Conservation (phyloP, 2,329 filamentous ascomycete genomes). For the Cladosporium sp. region DNA sequence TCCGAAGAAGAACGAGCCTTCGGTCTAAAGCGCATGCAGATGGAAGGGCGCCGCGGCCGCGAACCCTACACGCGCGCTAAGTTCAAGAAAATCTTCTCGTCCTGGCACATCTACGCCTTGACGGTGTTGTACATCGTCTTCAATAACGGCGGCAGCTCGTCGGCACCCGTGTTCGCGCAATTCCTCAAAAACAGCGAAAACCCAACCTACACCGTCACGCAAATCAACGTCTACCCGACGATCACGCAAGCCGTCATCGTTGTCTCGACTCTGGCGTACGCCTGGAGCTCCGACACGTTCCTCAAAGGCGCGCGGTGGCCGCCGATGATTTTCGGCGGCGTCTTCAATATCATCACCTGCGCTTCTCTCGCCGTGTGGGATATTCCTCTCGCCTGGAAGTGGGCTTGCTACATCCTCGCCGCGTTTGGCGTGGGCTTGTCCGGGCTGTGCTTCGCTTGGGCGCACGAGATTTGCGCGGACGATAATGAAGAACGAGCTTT, state of each 20-base stretch:
- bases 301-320: slow-evolving; percentile 60
- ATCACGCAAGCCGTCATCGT: slow-evolving; percentile 51
- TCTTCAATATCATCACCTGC: slow-evolving; percentile 41
- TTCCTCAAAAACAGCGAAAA: slow-evolving; percentile 17
- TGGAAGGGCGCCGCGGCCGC: slow-evolving; percentile 21
- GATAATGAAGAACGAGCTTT: slow-evolving; percentile 63
- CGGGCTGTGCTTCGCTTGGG: slow-evolving; percentile 43
- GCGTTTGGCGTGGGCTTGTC: slow-evolving; percentile 46
- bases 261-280: slow-evolving; percentile 57
- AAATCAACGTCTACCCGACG: slow-evolving; percentile 48
- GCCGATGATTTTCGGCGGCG: slow-evolving; percentile 55
- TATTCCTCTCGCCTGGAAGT: slow-evolving; percentile 52
- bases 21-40: not conserved
- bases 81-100: slow-evolving; percentile 51
- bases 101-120: slow-evolving; percentile 48
- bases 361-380: slow-evolving; percentile 45
- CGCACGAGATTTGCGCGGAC: slow-evolving; percentile 45
- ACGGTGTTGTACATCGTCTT: slow-evolving; percentile 47
- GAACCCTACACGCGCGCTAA: slow-evolving; percentile 48
- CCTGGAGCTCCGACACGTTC: slow-evolving; percentile 61
- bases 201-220: not conserved
- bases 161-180: slow-evolving; percentile 54
- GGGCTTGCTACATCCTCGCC: slow-evolving; percentile 57
- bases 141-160: slow-evolving; percentile 53
- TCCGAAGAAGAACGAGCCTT: not conserved